Conservation (phyloP, 495 filamentous ascomycete genomes). For the Margaritispora aquatica region DNA sequence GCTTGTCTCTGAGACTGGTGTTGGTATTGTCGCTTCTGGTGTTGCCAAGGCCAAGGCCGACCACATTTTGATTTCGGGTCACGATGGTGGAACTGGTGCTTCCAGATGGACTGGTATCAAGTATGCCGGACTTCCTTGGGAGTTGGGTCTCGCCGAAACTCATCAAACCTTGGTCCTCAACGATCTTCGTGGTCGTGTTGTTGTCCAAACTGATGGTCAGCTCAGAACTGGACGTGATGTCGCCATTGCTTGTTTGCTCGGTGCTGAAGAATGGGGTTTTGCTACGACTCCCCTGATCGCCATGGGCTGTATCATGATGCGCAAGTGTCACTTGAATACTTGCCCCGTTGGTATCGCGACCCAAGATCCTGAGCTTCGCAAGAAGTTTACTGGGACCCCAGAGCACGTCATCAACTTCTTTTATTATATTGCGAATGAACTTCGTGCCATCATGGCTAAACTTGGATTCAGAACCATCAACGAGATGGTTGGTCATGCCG, state of each 20-base stretch:
- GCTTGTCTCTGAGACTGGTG: constrained; percentile 96
- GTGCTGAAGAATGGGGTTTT: constrained; percentile 97
- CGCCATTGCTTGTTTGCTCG: constrained; percentile 91
- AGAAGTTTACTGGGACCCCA: constrained; percentile 91
- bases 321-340: constrained; percentile 70
- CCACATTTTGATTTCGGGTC: constrained; percentile 95
- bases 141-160: constrained; percentile 95
- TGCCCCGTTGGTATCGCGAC: constrained; percentile 97
- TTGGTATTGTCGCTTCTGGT: constrained; percentile 97
- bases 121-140: constrained; percentile 97
- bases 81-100: constrained; percentile 96
- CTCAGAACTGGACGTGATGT: constrained; percentile 91
- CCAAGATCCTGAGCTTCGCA: constrained; percentile 88
- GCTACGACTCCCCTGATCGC: constrained; percentile 96
- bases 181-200: constrained; percentile 91
- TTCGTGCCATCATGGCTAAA: constrained; percentile 97
- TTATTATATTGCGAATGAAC: constrained; percentile 97
- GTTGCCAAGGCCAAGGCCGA: constrained; percentile 98
- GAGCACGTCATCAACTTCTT: constrained; percentile 99
- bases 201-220: constrained; percentile 98
- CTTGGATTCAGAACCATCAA: constrained; percentile 94
- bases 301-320: constrained; percentile 97
- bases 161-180: constrained; percentile 99
- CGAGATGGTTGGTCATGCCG: constrained; percentile 95
- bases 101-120: constrained; percentile 99